Evolutionary conservation across 2,329 filamentous ascomycete species (phyloP).

Genomic region (Microsporum canis): DNA sequence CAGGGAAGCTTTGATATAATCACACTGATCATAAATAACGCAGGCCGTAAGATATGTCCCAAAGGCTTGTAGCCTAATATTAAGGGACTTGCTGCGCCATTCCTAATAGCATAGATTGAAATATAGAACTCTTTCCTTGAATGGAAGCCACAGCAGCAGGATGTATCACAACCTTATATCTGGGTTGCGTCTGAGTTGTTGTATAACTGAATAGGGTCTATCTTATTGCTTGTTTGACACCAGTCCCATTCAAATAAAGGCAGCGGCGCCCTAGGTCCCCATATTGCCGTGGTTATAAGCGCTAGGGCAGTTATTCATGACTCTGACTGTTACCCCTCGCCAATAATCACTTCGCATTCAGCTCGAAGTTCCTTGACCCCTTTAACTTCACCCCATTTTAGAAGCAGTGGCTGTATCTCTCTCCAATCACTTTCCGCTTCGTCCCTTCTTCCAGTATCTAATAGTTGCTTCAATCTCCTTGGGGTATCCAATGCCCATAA

Average conservation of each 20-base stretch:
- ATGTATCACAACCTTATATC: no score
- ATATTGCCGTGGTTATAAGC: neutral
- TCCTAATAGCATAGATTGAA: no score
- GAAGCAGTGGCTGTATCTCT: slow-evolving; percentile 28
- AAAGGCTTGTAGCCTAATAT: no score
- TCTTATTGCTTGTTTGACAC: neutral
- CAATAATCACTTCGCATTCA: slow-evolving; percentile 29
- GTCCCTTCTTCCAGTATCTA: slow-evolving; percentile 29
- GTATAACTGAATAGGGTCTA: neutral
- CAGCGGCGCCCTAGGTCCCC: no score
- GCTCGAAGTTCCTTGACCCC: slow-evolving; percentile 33
- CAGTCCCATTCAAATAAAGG: neutral
- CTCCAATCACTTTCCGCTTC: slow-evolving; percentile 36
- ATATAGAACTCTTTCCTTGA: no score
- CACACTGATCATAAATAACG: no score
- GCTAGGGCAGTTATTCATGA: neutral
- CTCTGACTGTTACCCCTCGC: slow-evolving; percentile 5
- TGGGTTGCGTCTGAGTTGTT: neutral
- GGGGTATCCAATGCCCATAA: slow-evolving; percentile 36
- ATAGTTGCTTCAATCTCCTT: slow-evolving; percentile 26
- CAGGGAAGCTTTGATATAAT: no score
- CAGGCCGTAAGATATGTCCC: no score
- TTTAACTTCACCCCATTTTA: slow-evolving; percentile 34
- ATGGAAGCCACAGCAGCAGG: no score
- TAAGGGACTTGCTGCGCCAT: no score